A percentile compares a stretch with the other conserved stretches of the same genome.
These are phyloP conservation scores for Solanum verrucosum DNA, from an alignment of 257 asterid species.

Conservation along the genomic window DNA sequence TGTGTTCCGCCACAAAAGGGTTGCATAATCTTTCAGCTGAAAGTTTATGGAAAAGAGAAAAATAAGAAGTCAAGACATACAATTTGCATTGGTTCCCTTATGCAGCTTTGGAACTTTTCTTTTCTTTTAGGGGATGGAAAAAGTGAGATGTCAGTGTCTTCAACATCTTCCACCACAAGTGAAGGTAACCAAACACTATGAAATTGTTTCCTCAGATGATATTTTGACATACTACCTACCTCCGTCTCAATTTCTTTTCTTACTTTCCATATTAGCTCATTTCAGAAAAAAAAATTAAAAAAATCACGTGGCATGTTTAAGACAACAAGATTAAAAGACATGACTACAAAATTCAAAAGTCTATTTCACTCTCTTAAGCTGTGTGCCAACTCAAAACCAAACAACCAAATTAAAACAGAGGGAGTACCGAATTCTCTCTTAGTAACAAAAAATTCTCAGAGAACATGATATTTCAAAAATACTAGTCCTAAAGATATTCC, in stretches of 20 bases:
- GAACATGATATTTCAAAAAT: background rate
- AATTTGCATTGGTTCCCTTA: background rate
- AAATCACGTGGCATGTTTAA: background rate
- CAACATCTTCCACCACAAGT: background rate
- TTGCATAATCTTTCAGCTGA: background rate
- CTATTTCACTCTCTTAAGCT: background rate
- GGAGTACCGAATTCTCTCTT: background rate
- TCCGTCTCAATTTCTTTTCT: background rate
- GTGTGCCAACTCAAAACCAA: background rate
- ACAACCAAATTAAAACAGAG: background rate
- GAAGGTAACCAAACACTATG: background rate
- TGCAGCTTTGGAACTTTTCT: background rate
- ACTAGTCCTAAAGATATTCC: background rate
- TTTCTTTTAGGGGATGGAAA: background rate
- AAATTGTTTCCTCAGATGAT: background rate
- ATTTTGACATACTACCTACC: background rate
- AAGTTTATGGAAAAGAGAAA: background rate
- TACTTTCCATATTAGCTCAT: background rate
- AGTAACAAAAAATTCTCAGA: background rate
- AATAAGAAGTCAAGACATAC: background rate
- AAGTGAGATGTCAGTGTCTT: background rate
- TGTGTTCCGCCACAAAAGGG: background rate
- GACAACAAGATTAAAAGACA: background rate
- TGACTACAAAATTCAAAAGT: background rate
- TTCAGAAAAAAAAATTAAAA: background rate